Conservation (phyloP, 306 rosid species). For the Lablab purpureus region DNA sequence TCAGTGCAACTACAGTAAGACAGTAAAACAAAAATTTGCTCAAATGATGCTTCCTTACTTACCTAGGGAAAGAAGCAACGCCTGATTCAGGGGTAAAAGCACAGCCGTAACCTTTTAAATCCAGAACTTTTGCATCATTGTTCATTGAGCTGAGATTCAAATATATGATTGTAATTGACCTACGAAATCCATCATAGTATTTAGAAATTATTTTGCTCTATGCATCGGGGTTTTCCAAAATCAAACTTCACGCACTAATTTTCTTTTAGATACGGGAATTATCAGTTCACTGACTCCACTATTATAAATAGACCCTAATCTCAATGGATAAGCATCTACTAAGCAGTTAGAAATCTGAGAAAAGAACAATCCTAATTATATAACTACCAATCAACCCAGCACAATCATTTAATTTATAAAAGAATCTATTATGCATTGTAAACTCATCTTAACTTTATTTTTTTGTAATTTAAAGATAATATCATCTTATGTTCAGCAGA, state of each 20-base stretch:
- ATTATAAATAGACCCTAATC: not conserved
- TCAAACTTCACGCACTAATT: constrained; percentile 12
- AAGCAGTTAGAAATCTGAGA: constrained; percentile 17
- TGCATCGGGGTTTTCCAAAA: constrained; percentile 30
- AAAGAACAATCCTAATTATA: not conserved
- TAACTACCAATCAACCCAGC: constrained; percentile 12
- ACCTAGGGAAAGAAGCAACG: constrained; percentile 12
- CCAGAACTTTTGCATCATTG: constrained; percentile 27
- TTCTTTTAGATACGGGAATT: not conserved
- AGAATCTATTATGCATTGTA: not conserved
- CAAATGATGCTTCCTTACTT: constrained; percentile 25
- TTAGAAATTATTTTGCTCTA: constrained; percentile 18
- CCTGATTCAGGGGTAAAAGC: not conserved
- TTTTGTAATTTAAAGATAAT: not conserved
- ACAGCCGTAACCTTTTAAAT: constrained; percentile 10
- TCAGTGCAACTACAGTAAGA: constrained; percentile 5
- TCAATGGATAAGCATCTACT: constrained; percentile 17
- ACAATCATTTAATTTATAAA: constrained; percentile 2
- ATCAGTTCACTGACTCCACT: not conserved
- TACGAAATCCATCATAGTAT: constrained; percentile 9
- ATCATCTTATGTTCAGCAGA: not conserved
- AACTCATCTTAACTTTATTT: not conserved
- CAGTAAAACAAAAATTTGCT: not conserved
- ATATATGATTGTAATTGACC: constrained; percentile 14
- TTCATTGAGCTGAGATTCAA: constrained; percentile 15